Evolutionary conservation across 495 filamentous ascomycete genomes (phyloP).

Genomic region (Terfezia claveryi): DNA sequence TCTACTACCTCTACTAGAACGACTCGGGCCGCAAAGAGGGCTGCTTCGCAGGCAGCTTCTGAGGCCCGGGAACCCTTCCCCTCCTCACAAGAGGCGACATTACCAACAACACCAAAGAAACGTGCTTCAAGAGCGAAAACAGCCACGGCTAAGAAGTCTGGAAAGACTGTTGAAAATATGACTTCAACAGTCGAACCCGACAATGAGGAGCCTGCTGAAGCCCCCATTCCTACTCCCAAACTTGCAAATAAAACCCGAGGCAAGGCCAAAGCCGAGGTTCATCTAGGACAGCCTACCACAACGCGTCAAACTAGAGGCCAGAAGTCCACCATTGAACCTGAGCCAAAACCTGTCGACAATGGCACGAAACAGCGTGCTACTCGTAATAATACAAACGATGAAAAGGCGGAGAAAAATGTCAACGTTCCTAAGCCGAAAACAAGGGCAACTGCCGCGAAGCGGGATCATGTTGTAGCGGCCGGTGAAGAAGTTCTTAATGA

Average conservation of each 20-base stretch:
- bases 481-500: not conserved
- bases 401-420: too few species aligned
- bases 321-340: not conserved
- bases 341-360: not conserved
- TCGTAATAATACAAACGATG: too few species aligned
- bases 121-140: not conserved
- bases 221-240: not conserved
- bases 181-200: not conserved
- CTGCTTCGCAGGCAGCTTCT: too few species aligned
- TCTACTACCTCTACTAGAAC: too few species aligned
- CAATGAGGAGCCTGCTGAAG: not conserved
- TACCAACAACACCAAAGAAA: too few species aligned
- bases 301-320: not conserved
- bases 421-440: too few species aligned
- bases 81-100: too few species aligned
- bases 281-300: not conserved
- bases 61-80: too few species aligned
- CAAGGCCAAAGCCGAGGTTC: not conserved
- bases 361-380: too few species aligned
- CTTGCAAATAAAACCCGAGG: not conserved
- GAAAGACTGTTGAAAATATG: not conserved
- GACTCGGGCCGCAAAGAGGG: too few species aligned
- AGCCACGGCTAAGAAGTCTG: not conserved
- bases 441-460: too few species aligned
- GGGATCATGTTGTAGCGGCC: too few species aligned